phyloP scores from a whole-genome alignment of 148 eudicot genomes.

The Amaranthus cruentus region DNA sequence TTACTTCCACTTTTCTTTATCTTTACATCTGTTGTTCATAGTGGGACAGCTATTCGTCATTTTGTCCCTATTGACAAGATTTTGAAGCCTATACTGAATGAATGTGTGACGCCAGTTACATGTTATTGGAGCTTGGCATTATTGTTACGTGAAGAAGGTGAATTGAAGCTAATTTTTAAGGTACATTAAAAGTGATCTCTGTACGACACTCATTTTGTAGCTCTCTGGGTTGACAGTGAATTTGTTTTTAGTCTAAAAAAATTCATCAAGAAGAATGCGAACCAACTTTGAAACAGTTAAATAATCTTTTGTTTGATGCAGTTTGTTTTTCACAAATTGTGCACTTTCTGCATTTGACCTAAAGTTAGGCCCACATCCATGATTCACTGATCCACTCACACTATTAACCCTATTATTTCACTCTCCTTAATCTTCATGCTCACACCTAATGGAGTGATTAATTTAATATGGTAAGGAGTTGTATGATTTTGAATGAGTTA shows the following conservation, averaged over 20 bases:
- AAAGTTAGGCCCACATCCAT: no score
- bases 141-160: conserved; percentile 62
- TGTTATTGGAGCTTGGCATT: conserved; percentile 90
- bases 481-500: neutral
- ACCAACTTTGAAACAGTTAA: neutral
- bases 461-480: no score
- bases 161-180: conserved; percentile 77
- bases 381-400: no score
- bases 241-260: neutral
- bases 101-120: conserved; percentile 90
- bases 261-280: neutral
- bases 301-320: neutral
- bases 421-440: no score
- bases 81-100: conserved; percentile 75
- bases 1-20: neutral
- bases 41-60: conserved; percentile 58
- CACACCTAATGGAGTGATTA: no score
- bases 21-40: conserved; percentile 20
- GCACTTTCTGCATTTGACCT: no score
- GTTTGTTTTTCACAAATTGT: no score
- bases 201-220: neutral
- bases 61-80: conserved; percentile 80
- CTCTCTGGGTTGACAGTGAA: neutral
- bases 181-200: conserved; percentile 30
- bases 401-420: no score